A percentile compares a stretch with the other conserved stretches of the same genome.
Evolutionary conservation across 2,329 filamentous ascomycete genomes (phyloP).

Genomic region (Cryphonectria naterciae): DNA sequence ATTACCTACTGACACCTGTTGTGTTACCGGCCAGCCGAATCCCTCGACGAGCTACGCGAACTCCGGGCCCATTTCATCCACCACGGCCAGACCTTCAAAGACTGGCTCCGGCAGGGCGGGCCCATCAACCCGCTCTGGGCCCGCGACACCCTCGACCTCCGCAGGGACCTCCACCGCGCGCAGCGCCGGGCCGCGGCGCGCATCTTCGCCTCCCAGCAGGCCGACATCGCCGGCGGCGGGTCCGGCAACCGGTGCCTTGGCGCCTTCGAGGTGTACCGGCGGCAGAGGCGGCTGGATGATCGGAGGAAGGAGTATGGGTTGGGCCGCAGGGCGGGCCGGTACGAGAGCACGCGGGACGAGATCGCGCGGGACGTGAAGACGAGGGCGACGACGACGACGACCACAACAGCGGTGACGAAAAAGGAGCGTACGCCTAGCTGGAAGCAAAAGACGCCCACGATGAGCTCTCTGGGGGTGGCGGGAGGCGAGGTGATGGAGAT

Average conservation of each 20-base stretch:
- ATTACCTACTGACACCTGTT: not conserved
- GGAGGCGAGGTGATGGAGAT: conserved; percentile 27
- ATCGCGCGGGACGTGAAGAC: conserved; percentile 30
- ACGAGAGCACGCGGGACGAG: conserved; percentile 25
- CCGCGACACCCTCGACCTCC: conserved; percentile 54
- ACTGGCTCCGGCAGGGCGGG: conserved; percentile 59
- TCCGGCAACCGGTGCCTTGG: conserved; percentile 53
- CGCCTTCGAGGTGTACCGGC: conserved; percentile 57
- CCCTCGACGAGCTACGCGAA: conserved; percentile 53
- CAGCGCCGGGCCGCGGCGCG: conserved; percentile 62
- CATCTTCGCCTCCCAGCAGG: conserved; percentile 57
- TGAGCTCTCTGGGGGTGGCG: conserved; percentile 13
- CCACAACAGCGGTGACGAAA: not conserved
- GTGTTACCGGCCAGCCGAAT: conserved; percentile 47
- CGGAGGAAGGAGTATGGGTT: conserved; percentile 41
- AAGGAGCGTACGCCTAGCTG: conserved; percentile 23
- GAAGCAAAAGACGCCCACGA: conserved; percentile 27
- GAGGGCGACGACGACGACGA: not conserved
- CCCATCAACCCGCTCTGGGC: conserved; percentile 61
- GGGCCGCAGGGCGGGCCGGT: conserved; percentile 30
- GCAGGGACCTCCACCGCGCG: conserved; percentile 57
- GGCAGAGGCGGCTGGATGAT: conserved; percentile 44
- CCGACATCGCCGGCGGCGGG: conserved; percentile 41
- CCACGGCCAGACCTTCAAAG: conserved; percentile 55
- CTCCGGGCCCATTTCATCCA: conserved; percentile 51